Evolutionary conservation across 2,329 filamentous ascomycete species (phyloP).

Genomic region (Lachnellula subtilissima): DNA sequence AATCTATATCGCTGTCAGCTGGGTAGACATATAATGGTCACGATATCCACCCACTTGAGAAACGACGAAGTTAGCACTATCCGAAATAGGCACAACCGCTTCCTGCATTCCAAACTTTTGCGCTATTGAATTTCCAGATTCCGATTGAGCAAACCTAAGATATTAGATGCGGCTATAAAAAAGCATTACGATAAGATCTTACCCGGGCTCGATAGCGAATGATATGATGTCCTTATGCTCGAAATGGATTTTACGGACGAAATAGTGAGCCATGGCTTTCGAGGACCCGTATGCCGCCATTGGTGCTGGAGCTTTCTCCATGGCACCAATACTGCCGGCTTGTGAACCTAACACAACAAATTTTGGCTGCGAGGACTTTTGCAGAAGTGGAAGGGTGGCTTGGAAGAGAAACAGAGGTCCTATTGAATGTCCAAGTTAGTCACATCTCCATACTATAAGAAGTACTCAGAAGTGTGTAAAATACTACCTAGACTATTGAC

Average conservation of each 20-base stretch:
- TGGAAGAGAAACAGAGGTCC: slow-evolving; percentile 41
- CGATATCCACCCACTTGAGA: neutral
- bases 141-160: too few species aligned
- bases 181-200: too few species aligned
- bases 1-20: neutral
- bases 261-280: slow-evolving; percentile 36
- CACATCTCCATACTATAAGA: too few species aligned
- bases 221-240: slow-evolving; percentile 23
- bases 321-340: slow-evolving; percentile 16
- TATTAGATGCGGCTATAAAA: too few species aligned
- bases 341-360: slow-evolving; percentile 33
- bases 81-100: neutral
- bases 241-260: slow-evolving; percentile 33
- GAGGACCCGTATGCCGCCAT: slow-evolving; percentile 37
- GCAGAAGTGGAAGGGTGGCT: slow-evolving; percentile 38
- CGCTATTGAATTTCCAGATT: too few species aligned
- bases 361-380: slow-evolving; percentile 32
- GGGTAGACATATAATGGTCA: neutral
- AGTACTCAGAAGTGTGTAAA: slow-evolving; percentile 26
- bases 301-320: slow-evolving; percentile 8
- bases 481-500: slow-evolving; percentile 33
- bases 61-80: neutral
- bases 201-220: too few species aligned
- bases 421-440: too few species aligned
- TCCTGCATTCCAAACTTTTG: neutral